Base-by-base conservation (phyloP, 441 rosid species). In the Rhodomyrtus psidioides region DNA sequence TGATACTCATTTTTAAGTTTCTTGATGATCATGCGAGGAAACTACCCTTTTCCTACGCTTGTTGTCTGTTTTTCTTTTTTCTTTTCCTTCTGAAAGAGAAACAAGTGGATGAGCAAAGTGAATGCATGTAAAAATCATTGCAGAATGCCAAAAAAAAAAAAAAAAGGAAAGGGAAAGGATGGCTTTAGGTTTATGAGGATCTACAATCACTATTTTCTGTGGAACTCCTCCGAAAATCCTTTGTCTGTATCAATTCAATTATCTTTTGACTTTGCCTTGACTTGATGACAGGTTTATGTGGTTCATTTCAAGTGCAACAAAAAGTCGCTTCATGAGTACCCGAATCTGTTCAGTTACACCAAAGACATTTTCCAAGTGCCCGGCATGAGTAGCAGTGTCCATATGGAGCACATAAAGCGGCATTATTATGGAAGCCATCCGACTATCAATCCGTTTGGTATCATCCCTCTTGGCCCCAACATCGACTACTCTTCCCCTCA, bases 221-320 rank as follows among this genome's bases (percentile, higher is more conserved):
- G 79, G 42, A 70, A 34, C 79, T 70, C 44, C 46, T 65, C 26
- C 12, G 8, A 70, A 39, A n/a, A 70, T 70, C 49, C 15, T 70
- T 70, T 70, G n/a, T 39, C 79, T 70, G 49, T 26, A 70, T 70
- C 79, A 39, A 39, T 70, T 82, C 55, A 54, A 54, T 84, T 79
- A 70, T 70, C 26, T 39, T 70, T 44, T 70, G 79, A 70, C 79
- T 70, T 39, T 70, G n/a, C 79, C 83, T 28, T 60, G 34, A 57
- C 49, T 85, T 82, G 16, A 53, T 81, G 34, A 46, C 90, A 96
- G 99, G 98, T 95, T 39, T 95, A 97, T 84, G 95, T 92, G 1
- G 97, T 97, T 82, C 96, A 95, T 89, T 97, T 94, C 94, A 97
- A 95, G 91, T 95, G 99, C 95, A 95, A 97, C 93, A 94, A 94